phyloP scores from a whole-genome alignment of 1,139 yeast genomes.

The Nakaseomyces bracarensis region DNA sequence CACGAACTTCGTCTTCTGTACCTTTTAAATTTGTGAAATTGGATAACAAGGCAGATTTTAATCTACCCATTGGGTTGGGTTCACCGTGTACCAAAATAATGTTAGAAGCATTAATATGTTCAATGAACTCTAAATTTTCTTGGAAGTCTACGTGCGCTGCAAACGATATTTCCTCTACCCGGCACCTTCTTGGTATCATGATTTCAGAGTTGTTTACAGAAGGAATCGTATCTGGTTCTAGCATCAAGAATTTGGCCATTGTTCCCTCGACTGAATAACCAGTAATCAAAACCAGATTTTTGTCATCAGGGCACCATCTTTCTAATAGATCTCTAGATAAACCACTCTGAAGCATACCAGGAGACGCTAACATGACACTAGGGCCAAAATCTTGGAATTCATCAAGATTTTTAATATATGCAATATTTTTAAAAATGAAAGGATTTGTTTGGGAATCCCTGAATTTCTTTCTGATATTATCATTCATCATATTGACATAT shows the following conservation, averaged over 20 bases:
- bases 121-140: slow-evolving; percentile 86
- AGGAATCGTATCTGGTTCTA: slow-evolving; percentile 85
- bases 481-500: slow-evolving; percentile 95
- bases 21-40: slow-evolving; percentile 77
- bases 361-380: slow-evolving; percentile 91
- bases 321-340: slow-evolving; percentile 85
- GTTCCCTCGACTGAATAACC: slow-evolving; percentile 99
- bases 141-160: slow-evolving; percentile 98
- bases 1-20: slow-evolving; percentile 85
- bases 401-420: slow-evolving; percentile 71
- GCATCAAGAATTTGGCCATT: slow-evolving; percentile 81
- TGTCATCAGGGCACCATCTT: slow-evolving; percentile 95
- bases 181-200: slow-evolving; percentile 76
- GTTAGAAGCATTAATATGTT: slow-evolving; percentile 72
- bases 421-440: slow-evolving; percentile 78
- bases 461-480: slow-evolving; percentile 68
- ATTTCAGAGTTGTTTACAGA: slow-evolving; percentile 72
- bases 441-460: slow-evolving; percentile 76
- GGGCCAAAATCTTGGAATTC: slow-evolving; percentile 90
- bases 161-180: slow-evolving; percentile 91
- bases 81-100: slow-evolving; percentile 96
- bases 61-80: slow-evolving; percentile 93
- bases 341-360: slow-evolving; percentile 97
- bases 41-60: slow-evolving; percentile 84
- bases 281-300: slow-evolving; percentile 77